A percentile compares a stretch with the other conserved stretches of the same genome.
Evolutionary conservation across 352 stramenopile genomes (phyloP).

Genomic region (Globisporangium abappressorium): DNA sequence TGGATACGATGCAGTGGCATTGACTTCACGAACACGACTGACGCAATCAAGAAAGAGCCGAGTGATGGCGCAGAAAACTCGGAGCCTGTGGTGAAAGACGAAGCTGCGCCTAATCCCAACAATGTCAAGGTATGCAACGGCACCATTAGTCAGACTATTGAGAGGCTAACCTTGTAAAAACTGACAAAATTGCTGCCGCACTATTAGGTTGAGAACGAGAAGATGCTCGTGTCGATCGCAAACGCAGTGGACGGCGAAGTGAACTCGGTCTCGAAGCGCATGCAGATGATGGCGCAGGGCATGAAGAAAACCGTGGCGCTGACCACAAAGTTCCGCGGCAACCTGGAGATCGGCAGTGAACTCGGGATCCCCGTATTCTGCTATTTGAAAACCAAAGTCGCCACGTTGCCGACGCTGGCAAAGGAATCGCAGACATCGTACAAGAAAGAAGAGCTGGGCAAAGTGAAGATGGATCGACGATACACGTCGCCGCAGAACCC

Average conservation of each 20-base stretch:
- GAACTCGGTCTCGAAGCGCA: conserved; percentile 60
- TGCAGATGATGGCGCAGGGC: conserved; percentile 71
- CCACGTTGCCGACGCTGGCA: conserved; percentile 58
- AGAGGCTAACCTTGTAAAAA: not conserved
- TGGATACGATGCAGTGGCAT: conserved; percentile 37
- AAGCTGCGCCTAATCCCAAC: conserved; percentile 16
- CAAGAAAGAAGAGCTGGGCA: conserved; percentile 51
- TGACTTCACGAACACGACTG: conserved; percentile 59
- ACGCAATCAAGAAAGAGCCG: conserved; percentile 21
- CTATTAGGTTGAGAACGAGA: conserved; percentile 66
- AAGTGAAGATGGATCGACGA: conserved; percentile 70
- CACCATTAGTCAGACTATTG: not conserved
- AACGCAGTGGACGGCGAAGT: conserved; percentile 67
- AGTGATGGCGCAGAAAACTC: not conserved
- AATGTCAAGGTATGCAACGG: conserved; percentile 26
- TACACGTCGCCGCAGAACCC: conserved; percentile 66
- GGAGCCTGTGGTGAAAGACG: conserved; percentile 16
- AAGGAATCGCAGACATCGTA: conserved; percentile 75
- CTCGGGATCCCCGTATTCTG: conserved; percentile 76
- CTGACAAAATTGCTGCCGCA: not conserved
- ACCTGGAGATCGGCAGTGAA: conserved; percentile 59
- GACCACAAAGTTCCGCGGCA: conserved; percentile 76
- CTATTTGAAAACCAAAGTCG: conserved; percentile 76
- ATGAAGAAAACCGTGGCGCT: conserved; percentile 73
- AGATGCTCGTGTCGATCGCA: conserved; percentile 82